Percentiles rank a stretch among this genome's conserved stretches.
phyloP scores from a whole-genome alignment of 2,329 filamentous ascomycete genomes.

The Hymenoscyphus occultus region DNA sequence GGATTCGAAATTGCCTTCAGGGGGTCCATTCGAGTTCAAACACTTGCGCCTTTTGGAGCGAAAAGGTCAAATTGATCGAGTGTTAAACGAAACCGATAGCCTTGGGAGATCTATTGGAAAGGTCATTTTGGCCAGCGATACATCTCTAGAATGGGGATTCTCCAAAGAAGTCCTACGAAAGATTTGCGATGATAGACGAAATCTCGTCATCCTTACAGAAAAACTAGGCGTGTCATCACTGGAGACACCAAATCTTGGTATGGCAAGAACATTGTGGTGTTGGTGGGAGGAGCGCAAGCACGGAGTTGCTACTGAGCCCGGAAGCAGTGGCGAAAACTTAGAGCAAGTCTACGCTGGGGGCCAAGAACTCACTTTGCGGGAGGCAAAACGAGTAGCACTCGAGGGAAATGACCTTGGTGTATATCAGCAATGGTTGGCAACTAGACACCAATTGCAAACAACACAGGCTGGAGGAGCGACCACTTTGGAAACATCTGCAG shows the following conservation, averaged over 20 bases:
- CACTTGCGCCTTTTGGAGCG: slow-evolving; percentile 81
- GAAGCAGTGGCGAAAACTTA: slow-evolving; percentile 52
- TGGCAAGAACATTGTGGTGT: slow-evolving; percentile 76
- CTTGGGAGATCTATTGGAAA: slow-evolving; percentile 48
- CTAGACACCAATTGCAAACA: slow-evolving; percentile 81
- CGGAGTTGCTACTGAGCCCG: slow-evolving; percentile 57
- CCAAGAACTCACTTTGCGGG: slow-evolving; percentile 56
- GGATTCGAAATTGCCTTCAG: slow-evolving; percentile 41
- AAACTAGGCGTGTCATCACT: slow-evolving; percentile 47
- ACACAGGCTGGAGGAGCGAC: slow-evolving; percentile 70
- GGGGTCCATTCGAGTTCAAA: slow-evolving; percentile 85
- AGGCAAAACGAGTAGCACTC: slow-evolving; percentile 62
- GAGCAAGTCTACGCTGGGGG: slow-evolving; percentile 67
- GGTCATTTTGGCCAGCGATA: slow-evolving; percentile 89
- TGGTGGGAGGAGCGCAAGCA: slow-evolving; percentile 71
- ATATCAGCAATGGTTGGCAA: slow-evolving; percentile 91
- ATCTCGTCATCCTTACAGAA: slow-evolving; percentile 85
- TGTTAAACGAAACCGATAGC: slow-evolving; percentile 49
- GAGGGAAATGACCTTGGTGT: slow-evolving; percentile 72
- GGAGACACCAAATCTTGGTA: slow-evolving; percentile 30
- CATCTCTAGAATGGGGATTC: slow-evolving; percentile 91
- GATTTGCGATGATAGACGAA: slow-evolving; percentile 73
- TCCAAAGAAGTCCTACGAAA: slow-evolving; percentile 75
- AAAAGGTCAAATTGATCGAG: slow-evolving; percentile 72
- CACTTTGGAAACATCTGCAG: slow-evolving; percentile 64